These are phyloP conservation scores for Trichosporon faecale DNA, from an alignment of 1,284 basidiomycete species.

Conservation along the genomic window DNA sequence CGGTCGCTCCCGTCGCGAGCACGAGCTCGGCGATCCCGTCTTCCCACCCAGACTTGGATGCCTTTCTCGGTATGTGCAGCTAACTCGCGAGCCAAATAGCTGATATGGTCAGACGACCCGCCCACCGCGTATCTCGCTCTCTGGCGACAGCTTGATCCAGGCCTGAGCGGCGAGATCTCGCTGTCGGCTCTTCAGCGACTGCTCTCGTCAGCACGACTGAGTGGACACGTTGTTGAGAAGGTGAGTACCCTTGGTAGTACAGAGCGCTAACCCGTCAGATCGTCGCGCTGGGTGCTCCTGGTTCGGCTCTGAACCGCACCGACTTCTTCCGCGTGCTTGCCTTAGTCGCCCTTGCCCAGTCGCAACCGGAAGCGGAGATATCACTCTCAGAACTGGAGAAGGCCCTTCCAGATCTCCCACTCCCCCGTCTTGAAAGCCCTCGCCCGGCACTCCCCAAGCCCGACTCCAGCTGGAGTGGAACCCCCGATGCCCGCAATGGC, in stretches of 20 bases:
- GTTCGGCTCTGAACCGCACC: conserved; percentile 24
- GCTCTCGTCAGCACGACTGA: conserved; percentile 68
- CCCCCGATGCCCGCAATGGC: conserved; percentile 16
- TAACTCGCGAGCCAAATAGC: neutral
- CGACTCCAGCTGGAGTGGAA: conserved; percentile 11
- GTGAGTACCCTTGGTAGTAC: conserved; percentile 54
- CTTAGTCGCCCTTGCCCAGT: conserved; percentile 73
- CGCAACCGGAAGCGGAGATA: conserved; percentile 24
- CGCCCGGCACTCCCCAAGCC: conserved; percentile 15
- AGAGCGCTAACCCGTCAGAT: conserved; percentile 57
- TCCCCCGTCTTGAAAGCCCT: conserved; percentile 57
- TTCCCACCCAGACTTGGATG: conserved; percentile 25
- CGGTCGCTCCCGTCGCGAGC: neutral
- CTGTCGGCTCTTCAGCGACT: conserved; percentile 75
- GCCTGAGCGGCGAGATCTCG: conserved; percentile 67
- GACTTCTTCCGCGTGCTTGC: conserved; percentile 86
- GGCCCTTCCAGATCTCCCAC: conserved; percentile 67
- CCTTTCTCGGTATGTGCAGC: conserved; percentile 35
- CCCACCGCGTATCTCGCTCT: conserved; percentile 71
- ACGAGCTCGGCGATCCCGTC: neutral
- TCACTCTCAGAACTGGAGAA: conserved; percentile 77
- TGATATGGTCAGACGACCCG: conserved; percentile 66
- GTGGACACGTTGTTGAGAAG: conserved; percentile 75
- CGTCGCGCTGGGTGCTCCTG: conserved; percentile 59
- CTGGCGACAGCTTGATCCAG: conserved; percentile 67